These are phyloP conservation scores for Escovopsis sp. DNA, from an alignment of 2,329 filamentous ascomycete species.

Conservation along the genomic window DNA sequence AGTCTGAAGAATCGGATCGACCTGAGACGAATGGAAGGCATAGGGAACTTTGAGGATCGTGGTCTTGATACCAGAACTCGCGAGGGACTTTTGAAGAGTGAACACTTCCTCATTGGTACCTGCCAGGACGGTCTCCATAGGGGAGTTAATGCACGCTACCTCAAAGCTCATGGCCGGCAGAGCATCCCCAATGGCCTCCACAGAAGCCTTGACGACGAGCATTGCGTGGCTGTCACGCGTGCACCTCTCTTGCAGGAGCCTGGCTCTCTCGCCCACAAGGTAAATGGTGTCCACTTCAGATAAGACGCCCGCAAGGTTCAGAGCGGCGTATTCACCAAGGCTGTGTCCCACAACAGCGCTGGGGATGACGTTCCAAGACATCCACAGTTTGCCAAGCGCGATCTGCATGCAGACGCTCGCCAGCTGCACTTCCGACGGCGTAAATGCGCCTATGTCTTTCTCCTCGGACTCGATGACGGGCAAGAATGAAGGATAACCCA, in stretches of 20 bases:
- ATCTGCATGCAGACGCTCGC: constrained; percentile 39
- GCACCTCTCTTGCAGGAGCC: constrained; percentile 50
- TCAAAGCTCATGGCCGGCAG: constrained; percentile 25
- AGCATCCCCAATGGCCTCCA: neutral
- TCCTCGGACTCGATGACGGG: constrained; percentile 24
- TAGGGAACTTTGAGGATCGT: constrained; percentile 31
- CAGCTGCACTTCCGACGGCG: constrained; percentile 29
- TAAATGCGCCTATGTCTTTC: constrained; percentile 9
- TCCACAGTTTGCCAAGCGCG: constrained; percentile 40
- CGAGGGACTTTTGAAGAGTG: constrained; percentile 10
- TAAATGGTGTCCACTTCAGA: constrained; percentile 58
- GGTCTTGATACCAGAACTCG: constrained; percentile 20
- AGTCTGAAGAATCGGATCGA: constrained; percentile 39
- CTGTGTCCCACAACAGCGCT: constrained; percentile 47
- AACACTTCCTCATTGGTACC: constrained; percentile 12
- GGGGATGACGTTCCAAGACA: constrained; percentile 33
- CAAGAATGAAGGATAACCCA: constrained; percentile 40
- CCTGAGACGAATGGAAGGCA: constrained; percentile 38
- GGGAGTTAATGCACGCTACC: constrained; percentile 62
- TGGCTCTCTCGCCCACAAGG: constrained; percentile 53
- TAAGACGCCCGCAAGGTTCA: constrained; percentile 55
- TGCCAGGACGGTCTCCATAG: constrained; percentile 51
- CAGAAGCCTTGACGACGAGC: constrained; percentile 28
- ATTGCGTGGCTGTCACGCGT: constrained; percentile 49
- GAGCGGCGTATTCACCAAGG: constrained; percentile 20